Base-by-base conservation (phyloP, 768 basidiomycete species). In the Sarcodon aspratus region DNA sequence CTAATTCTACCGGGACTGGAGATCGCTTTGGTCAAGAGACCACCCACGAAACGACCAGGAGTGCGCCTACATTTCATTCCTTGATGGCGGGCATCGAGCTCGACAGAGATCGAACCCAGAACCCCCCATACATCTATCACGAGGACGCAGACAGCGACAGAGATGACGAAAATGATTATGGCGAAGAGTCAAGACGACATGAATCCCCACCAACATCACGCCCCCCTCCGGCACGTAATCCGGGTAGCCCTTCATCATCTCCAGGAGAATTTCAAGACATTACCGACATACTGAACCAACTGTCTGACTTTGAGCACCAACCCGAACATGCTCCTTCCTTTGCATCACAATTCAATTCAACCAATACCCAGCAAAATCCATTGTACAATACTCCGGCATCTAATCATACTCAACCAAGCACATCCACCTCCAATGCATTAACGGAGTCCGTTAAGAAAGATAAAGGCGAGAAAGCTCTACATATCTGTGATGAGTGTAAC, bases 61-160 rank as follows among this genome's bases (percentile, higher is more conserved):
- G 76, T 1, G 82, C 85, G 0, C 84, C 86, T 44, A 79, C 85
- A 2, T 88, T 88, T 58, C 85, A 87, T 61, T 85, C 82, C 11
- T 75, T 87, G 13, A 86, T 82, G 13, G 77, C 79, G 35, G 74
- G 69, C 43, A 74, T 76, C 46, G 47, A 43, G 33, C 34, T 40
- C 12, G 49, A 50, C 36, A 52, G 48, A 10, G 37, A 7, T 27
- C 27, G 15, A 27, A 21, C 47, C 35, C 50, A 45, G 45, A 47
- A 40, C 42, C 40, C 17, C 44, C 49, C 42, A 35, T 66, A 59
- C 44, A 50, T 61, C 33, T 64, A 61, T 44, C 75, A 76, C 21
- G 61, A 63, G 18, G 63, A 61, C 27, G 59, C 55, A 12, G 62
- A 63, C 17, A 57, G 59, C 50, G 62, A 66, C 9, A 61, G 56